Conservation (phyloP, 306 rosid species). For the Lotus japonicus region DNA sequence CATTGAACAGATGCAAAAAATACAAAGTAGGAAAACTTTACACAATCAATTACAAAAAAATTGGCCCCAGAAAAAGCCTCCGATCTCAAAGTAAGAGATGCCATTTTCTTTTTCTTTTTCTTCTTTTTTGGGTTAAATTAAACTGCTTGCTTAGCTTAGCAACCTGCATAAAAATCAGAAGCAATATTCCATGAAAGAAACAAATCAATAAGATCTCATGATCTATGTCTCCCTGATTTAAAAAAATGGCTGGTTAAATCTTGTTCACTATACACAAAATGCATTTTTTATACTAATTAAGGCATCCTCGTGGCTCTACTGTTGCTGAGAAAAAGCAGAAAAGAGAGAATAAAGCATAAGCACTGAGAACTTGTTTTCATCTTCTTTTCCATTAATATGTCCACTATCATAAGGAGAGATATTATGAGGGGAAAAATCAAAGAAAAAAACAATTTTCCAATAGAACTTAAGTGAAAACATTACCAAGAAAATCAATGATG, state of each 20-base stretch:
- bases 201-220: not conserved
- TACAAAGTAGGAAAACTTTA: not conserved
- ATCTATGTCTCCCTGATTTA: not conserved
- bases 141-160: not conserved
- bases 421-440: not conserved
- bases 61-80: too few relatives aligned
- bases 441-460: not conserved
- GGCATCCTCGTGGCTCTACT: constrained; percentile 3
- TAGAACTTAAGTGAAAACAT: not conserved
- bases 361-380: not conserved
- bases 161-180: not conserved
- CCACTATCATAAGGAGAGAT: not conserved
- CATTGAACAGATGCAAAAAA: too few relatives aligned
- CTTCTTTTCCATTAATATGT: not conserved
- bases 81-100: too few relatives aligned
- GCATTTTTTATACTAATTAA: not conserved
- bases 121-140: not conserved
- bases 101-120: not conserved
- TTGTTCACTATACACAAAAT: not conserved
- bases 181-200: not conserved
- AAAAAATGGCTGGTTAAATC: not conserved
- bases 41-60: too few relatives aligned
- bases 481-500: constrained; percentile 73
- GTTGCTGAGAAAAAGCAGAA: not conserved
- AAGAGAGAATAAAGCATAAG: not conserved